Evolutionary conservation across 1,284 basidiomycete species (phyloP), one percentile per base, ranked within the genome.

Genomic region (Mrakiaceae sp.): DNA sequence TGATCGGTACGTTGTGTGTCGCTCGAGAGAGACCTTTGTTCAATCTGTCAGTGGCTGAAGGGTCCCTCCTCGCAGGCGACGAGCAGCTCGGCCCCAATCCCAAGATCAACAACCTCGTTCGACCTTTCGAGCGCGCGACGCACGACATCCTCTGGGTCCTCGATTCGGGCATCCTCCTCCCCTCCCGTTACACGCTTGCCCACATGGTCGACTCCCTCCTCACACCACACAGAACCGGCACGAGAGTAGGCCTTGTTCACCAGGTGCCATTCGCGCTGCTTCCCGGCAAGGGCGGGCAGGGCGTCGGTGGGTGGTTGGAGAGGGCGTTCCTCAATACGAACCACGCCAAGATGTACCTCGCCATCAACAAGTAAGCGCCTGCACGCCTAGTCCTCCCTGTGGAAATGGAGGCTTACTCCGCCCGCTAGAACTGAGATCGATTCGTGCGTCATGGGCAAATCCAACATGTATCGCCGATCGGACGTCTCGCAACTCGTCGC

Each of bases 301-400:
- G 75, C 0, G 78, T 90, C 66, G 96, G 94, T 0, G 87, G 92
- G 12, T 81, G 84, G 66, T 81, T 98, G 49, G 96, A 99, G 76
- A 87, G 91, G 67, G 91, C 90, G 0, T 99, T 97, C 74, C 79
- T 99, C 60, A 96, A 95, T 74, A 95, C 92, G 4, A 97, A 92
- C 62, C 96, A 98, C 72, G 95, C 95, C 12, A 98, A 96, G 76
- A 98, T 98, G 95, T 99, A 99, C 73, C 81, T 98, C 62, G 93
- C 93, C 8, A 91, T 99, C 75, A 96, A 96, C 76, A 80, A 72
- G 76, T 77, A 27, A 27, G 66, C 72, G 75, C 51, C 16, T 43
- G 9, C 11, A 49, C 46, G 1, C 16, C 16, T 5, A 11, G 7
- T 60, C 46, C 6, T 43, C n/a, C 4, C 4, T 40, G 14, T 4